Base-by-base conservation (phyloP, 1,284 basidiomycete species). In the Cryptococcus amylolentus region DNA sequence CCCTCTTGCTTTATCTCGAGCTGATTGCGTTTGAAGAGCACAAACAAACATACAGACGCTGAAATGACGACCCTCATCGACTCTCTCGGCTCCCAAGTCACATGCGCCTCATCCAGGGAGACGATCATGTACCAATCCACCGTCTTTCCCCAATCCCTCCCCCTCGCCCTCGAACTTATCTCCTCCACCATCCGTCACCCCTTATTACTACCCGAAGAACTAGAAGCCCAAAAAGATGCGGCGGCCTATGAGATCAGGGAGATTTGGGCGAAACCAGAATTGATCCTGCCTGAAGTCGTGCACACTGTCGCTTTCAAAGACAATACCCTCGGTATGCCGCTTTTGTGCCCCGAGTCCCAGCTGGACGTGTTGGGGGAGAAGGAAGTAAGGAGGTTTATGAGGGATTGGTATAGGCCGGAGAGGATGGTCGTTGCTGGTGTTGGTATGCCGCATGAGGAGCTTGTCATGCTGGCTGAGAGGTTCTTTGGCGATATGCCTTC, bases 51-150 rank as follows among this genome's bases (percentile, higher is more conserved):
- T 48, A 75, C 77, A 3, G 75, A 79, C 4, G 86, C 86, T 42
- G 83, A 90, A 66, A 94, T 98, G 88, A 85, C 87, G 7, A 79
- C 81, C 5, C 85, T 88, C 50, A 89, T 97, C 68, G 87, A 93
- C 73, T 82, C 84, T 10, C 82, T 97, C 20, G 94, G 96, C 47
- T 92, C 93, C 20, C 92, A 97, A 77, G 91, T 98, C 58, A 83
- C 90, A 75, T 93, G 89, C 71, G 88, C 91, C 8, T 91, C 91
- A 13, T 89, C 91, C 5, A 83, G 95, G 47, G 95, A 98, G 76
- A 86, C 91, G 39, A 92, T 98, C 77, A 93, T 97, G 90, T 98
- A 98, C 77, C 95, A 98, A 78, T 94, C 95, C 16, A 91, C 91
- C 47, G 89, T 97, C 70, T 96, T 95, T 76, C 87, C 91, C 64